Evolutionary conservation across 495 filamentous ascomycete species (phyloP).

Genomic region (Xylaria castorea): DNA sequence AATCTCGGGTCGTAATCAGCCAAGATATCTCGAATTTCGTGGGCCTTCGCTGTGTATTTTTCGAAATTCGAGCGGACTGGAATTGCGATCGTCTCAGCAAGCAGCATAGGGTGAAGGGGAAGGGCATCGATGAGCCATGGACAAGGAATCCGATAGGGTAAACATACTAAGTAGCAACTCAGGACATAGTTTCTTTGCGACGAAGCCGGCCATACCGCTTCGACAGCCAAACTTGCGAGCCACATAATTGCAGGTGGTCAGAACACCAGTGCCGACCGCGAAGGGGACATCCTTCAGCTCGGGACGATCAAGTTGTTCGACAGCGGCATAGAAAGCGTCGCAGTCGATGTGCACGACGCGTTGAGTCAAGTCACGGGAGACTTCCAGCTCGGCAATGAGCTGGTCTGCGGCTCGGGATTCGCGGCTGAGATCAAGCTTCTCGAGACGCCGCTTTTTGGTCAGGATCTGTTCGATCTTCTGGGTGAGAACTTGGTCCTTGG

Average conservation of each 20-base stretch:
- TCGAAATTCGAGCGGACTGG: slow-evolving; percentile 83
- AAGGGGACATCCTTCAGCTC: slow-evolving; percentile 90
- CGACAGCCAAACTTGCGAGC: slow-evolving; percentile 89
- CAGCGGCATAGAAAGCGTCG: slow-evolving; percentile 97
- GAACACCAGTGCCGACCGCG: slow-evolving; percentile 89
- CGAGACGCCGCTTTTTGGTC: slow-evolving; percentile 75
- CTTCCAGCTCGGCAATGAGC: slow-evolving; percentile 79
- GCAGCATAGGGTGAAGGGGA: neutral
- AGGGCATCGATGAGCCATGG: neutral
- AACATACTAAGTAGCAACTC: slow-evolving; percentile 63
- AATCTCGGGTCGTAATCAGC: slow-evolving; percentile 88
- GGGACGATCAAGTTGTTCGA: slow-evolving; percentile 89
- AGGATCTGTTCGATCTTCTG: slow-evolving; percentile 85
- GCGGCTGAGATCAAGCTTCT: slow-evolving; percentile 73
- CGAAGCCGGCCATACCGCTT: slow-evolving; percentile 94
- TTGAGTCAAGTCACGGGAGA: slow-evolving; percentile 80
- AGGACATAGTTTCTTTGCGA: slow-evolving; percentile 93
- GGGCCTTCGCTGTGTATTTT: slow-evolving; percentile 90
- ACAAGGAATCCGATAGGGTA: neutral
- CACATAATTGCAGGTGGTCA: slow-evolving; percentile 94
- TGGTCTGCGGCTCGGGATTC: slow-evolving; percentile 82
- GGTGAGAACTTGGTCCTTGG: slow-evolving; percentile 80
- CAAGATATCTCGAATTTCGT: slow-evolving; percentile 83
- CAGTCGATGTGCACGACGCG: slow-evolving; percentile 92
- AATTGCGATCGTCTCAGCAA: neutral